Evolutionary conservation across 257 asterid genomes (phyloP).

Genomic region (Ballota nigra): DNA sequence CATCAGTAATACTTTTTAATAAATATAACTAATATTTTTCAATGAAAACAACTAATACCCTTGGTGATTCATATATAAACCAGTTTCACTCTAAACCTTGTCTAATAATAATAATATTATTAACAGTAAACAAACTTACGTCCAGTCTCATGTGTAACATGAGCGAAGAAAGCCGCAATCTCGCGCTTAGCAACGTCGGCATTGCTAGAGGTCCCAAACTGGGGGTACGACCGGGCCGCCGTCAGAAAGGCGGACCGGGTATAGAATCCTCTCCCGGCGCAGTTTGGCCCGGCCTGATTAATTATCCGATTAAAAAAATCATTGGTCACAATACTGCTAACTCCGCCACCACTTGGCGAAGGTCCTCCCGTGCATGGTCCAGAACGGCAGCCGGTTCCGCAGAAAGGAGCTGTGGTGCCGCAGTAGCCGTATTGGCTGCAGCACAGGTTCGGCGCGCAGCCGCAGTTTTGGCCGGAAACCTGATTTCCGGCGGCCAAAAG

Average conservation of each 20-base stretch:
- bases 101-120: too few species aligned
- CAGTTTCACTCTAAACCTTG: too few species aligned
- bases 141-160: slow-evolving; percentile 53
- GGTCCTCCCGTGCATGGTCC: slow-evolving; percentile 34
- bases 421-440: slow-evolving; percentile 51
- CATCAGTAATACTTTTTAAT: too few species aligned
- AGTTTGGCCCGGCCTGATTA: slow-evolving; percentile 27
- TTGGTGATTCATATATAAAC: too few species aligned
- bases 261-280: slow-evolving; percentile 49
- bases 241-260: slow-evolving; percentile 43
- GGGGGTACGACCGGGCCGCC: slow-evolving; percentile 32
- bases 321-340: slow-evolving; percentile 32
- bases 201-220: slow-evolving; percentile 33
- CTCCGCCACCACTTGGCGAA: slow-evolving; percentile 23
- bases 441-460: slow-evolving; percentile 39
- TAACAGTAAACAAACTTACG: slow-evolving; percentile 27
- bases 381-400: slow-evolving; percentile 44
- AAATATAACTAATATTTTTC: too few species aligned
- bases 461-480: slow-evolving; percentile 38
- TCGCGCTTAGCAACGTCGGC: slow-evolving; percentile 46
- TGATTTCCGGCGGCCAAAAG: slow-evolving; percentile 15
- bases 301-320: slow-evolving; percentile 40
- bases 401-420: slow-evolving; percentile 33
- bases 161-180: slow-evolving; percentile 59
- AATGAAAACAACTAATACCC: too few species aligned